Evolutionary conservation across 148 eudicot species (phyloP).

Genomic region (Rhododendron williamsianum): DNA sequence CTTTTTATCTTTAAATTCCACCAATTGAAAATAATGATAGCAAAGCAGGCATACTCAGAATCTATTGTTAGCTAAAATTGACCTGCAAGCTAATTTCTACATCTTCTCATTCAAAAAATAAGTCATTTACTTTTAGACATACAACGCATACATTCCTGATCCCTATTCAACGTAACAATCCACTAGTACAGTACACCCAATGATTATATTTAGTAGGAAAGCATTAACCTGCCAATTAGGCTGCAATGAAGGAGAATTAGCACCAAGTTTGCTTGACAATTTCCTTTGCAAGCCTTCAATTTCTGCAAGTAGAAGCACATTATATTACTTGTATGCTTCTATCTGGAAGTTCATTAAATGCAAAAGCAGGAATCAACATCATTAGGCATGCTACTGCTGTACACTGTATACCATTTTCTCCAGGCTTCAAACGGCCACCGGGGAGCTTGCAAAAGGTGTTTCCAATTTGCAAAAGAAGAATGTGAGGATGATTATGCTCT

Average conservation of each 20-base stretch:
- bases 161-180: not conserved
- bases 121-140: not conserved
- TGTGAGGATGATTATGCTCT: constrained; percentile 89
- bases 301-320: constrained; percentile 31
- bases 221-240: constrained; percentile 78
- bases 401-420: constrained; percentile 65
- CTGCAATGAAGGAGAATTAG: constrained; percentile 52
- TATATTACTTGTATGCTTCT: not conserved
- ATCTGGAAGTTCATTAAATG: not conserved
- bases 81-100: not conserved
- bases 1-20: not conserved
- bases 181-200: not conserved
- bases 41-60: not conserved
- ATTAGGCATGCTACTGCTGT: not conserved
- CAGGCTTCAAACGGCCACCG: constrained; percentile 94
- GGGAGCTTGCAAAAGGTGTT: constrained; percentile 96
- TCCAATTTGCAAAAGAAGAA: constrained; percentile 90
- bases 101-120: not conserved
- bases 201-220: not conserved
- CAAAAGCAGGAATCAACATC: not conserved
- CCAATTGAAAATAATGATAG: not conserved
- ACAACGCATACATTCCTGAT: not conserved
- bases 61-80: not conserved
- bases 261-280: constrained; percentile 66
- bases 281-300: constrained; percentile 77